Evolutionary conservation across 2,329 filamentous ascomycete genomes (phyloP).

Genomic region (Esteya vermicola): DNA sequence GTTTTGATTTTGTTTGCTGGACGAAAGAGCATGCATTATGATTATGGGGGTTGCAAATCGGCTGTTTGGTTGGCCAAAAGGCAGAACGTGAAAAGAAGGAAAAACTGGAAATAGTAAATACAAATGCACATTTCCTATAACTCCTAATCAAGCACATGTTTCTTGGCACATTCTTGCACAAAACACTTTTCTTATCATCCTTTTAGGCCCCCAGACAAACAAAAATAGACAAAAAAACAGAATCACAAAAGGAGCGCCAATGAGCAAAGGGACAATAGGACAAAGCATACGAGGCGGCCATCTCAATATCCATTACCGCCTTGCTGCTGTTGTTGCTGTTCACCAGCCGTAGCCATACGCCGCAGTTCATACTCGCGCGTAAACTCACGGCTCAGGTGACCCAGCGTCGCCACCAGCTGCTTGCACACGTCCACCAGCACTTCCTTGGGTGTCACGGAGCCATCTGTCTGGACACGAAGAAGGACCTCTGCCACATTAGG

Average conservation of each 20-base stretch:
- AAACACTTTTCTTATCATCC: neutral
- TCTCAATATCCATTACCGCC: neutral
- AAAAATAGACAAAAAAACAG: neutral
- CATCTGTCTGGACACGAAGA: constrained; percentile 85
- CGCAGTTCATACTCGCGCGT: constrained; percentile 83
- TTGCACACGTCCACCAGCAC: constrained; percentile 70
- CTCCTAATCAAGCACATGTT: no score
- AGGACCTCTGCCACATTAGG: constrained; percentile 47
- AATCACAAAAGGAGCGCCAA: no score
- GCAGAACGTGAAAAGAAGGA: no score
- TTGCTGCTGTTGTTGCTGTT: constrained; percentile 26
- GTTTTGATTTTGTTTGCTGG: no score
- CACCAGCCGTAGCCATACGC: constrained; percentile 62
- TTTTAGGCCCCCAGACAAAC: neutral
- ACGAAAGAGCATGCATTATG: no score
- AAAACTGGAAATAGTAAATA: neutral
- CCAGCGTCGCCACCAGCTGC: constrained; percentile 69
- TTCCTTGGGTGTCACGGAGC: constrained; percentile 74
- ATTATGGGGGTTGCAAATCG: no score
- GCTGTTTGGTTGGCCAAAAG: no score
- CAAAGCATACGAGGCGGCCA: no score
- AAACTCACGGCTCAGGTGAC: constrained; percentile 71
- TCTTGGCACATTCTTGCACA: no score
- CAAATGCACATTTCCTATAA: neutral
- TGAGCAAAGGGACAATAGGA: no score